Conservation (phyloP, 306 rosid genomes). For the Urtica urens region DNA sequence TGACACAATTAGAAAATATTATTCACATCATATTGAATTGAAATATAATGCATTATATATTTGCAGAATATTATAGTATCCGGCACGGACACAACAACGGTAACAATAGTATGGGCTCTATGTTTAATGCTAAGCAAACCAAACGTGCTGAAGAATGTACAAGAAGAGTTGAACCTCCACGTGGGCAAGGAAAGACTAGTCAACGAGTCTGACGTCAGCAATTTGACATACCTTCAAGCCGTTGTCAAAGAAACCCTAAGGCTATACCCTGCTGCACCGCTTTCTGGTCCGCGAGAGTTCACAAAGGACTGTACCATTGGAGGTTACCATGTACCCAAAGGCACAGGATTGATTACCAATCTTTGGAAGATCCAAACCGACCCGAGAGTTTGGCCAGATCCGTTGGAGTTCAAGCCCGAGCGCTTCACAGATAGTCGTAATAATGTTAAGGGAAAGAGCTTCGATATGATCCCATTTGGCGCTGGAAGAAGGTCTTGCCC, state of each 20-base stretch:
- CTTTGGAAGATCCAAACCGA: conserved; percentile 52
- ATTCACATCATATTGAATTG: too few relatives aligned
- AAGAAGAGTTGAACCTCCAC: conserved; percentile 35
- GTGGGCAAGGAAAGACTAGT: conserved; percentile 34
- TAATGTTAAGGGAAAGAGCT: conserved; percentile 29
- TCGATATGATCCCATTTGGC: conserved; percentile 49
- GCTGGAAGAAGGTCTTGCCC: conserved; percentile 44
- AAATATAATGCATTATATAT: too few relatives aligned
- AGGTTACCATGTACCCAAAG: conserved; percentile 33
- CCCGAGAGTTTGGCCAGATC: conserved; percentile 36
- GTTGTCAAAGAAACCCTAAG: conserved; percentile 13
- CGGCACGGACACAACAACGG: conserved; percentile 38
- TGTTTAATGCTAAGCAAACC: conserved; percentile 38
- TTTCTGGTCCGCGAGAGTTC: conserved; percentile 36
- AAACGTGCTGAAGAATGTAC: conserved; percentile 27
- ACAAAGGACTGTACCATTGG: conserved; percentile 34
- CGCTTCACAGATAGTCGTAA: conserved; percentile 26
- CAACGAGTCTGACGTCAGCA: conserved; percentile 33
- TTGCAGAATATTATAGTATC: conserved; percentile 31
- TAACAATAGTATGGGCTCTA: conserved; percentile 42
- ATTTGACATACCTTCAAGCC: conserved; percentile 10
- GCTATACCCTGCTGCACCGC: conserved; percentile 46
- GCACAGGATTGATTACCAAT: conserved; percentile 40
- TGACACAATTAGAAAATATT: too few relatives aligned
- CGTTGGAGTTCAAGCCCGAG: conserved; percentile 33